These are phyloP conservation scores for Ensete ventricosum DNA, from an alignment of 176 grass and related monocot genomes.

Conservation along the genomic window DNA sequence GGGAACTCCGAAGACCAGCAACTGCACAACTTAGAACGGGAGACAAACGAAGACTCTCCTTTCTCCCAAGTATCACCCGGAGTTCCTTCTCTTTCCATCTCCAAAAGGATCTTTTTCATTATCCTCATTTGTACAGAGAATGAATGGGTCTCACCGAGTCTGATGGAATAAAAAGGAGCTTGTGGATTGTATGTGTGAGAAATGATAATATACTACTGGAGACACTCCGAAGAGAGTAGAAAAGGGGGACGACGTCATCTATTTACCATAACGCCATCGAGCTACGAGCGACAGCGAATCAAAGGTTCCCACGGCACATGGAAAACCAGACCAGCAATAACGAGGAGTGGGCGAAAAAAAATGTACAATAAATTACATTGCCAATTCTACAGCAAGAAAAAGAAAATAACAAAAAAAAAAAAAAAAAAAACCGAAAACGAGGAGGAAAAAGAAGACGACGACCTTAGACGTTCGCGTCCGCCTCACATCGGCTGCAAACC, in stretches of 20 bases:
- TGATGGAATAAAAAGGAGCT: not conserved
- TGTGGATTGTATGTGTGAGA: not conserved
- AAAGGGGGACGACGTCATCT: not conserved
- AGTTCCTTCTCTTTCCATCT: too few relatives aligned
- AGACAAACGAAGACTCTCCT: too few relatives aligned
- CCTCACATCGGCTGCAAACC: not conserved
- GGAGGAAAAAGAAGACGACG: not conserved
- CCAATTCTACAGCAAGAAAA: not conserved
- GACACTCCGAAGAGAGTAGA: not conserved
- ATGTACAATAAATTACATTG: slow-evolving; percentile 1
- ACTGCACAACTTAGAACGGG: too few relatives aligned
- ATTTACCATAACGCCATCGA: not conserved
- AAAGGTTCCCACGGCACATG: not conserved
- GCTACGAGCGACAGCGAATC: not conserved
- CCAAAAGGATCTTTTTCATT: not conserved
- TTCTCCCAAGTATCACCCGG: too few relatives aligned
- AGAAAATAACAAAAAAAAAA: not conserved
- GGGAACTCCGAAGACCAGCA: too few relatives aligned
- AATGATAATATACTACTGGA: not conserved
- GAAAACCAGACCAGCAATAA: not conserved
- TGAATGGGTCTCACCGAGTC: not conserved
- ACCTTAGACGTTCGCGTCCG: not conserved
- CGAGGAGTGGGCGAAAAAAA: not conserved
- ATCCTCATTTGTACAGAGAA: not conserved
- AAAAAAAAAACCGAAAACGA: not conserved